Conservation (phyloP, 495 filamentous ascomycete species). For the Trichoderma gamsii region DNA sequence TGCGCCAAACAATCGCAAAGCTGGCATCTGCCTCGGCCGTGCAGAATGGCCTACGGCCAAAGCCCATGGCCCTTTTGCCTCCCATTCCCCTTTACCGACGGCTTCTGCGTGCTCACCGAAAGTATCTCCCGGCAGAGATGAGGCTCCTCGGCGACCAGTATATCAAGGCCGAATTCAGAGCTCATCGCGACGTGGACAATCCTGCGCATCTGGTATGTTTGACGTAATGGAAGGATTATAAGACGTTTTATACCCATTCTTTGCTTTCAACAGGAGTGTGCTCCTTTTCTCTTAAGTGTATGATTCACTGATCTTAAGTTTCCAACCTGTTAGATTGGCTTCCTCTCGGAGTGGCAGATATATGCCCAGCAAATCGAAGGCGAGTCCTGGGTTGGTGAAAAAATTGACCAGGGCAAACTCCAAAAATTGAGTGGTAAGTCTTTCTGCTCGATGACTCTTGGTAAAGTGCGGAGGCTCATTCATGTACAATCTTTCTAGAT, state of each 20-base stretch:
- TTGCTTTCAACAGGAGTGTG: too few relatives aligned
- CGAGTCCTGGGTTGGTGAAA: slow-evolving; percentile 71
- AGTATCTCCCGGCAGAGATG: slow-evolving; percentile 64
- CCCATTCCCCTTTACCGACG: slow-evolving; percentile 88
- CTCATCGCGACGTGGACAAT: slow-evolving; percentile 77
- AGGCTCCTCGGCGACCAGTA: slow-evolving; percentile 83
- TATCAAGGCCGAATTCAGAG: slow-evolving; percentile 83
- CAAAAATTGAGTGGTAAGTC: slow-evolving; percentile 91
- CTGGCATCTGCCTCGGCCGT: slow-evolving; percentile 29
- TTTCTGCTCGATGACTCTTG: slow-evolving; percentile 6
- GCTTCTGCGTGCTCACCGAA: slow-evolving; percentile 78
- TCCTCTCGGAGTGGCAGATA: slow-evolving; percentile 91
- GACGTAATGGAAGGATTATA: not conserved
- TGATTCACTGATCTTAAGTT: not conserved
- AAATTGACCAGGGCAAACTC: slow-evolving; percentile 68
- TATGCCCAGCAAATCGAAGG: slow-evolving; percentile 91
- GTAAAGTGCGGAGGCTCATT: slow-evolving; percentile 4
- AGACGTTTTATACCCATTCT: not conserved
- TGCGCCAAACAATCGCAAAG: slow-evolving; percentile 25
- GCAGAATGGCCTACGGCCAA: slow-evolving; percentile 38
- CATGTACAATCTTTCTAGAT: slow-evolving; percentile 46
- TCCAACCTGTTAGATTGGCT: slow-evolving; percentile 62
- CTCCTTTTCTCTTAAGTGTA: slow-evolving; percentile 22
- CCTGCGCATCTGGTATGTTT: slow-evolving; percentile 74
- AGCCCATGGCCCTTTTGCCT: slow-evolving; percentile 72